Percentiles rank a stretch among this genome's conserved stretches.
Evolutionary conservation across 257 asterid species (phyloP).

Genomic region (Gynochthodes officinalis): DNA sequence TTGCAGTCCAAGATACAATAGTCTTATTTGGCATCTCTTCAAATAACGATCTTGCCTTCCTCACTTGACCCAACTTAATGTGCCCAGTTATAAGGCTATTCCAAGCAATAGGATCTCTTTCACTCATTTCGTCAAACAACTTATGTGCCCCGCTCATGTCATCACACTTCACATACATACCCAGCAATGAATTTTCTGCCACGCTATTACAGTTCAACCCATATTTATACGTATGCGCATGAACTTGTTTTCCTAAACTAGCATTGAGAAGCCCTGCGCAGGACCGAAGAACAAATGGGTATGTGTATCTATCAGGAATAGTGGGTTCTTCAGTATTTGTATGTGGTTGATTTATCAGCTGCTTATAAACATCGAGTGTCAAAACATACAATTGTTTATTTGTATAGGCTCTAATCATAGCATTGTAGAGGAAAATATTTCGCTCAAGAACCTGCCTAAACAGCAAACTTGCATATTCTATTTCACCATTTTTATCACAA

Average conservation of each 20-base stretch:
- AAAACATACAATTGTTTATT: constrained; percentile 32
- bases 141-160: constrained; percentile 39
- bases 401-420: constrained; percentile 56
- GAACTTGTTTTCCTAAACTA: constrained; percentile 49
- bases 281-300: constrained; percentile 69
- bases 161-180: constrained; percentile 67
- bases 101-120: constrained; percentile 73
- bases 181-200: constrained; percentile 49
- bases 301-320: constrained; percentile 58
- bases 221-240: constrained; percentile 45
- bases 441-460: constrained; percentile 53
- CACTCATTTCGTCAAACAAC: constrained; percentile 66
- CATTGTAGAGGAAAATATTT: constrained; percentile 52
- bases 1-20: constrained; percentile 68
- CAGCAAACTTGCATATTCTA: constrained; percentile 48
- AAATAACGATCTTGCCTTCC: constrained; percentile 54
- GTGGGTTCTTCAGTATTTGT: constrained; percentile 20
- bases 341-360: constrained; percentile 35
- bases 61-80: constrained; percentile 51
- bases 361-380: constrained; percentile 38
- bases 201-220: constrained; percentile 38
- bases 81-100: constrained; percentile 61
- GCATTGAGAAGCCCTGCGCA: constrained; percentile 48
- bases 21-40: constrained; percentile 53
- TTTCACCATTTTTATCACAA: constrained; percentile 56